Base-by-base conservation (phyloP, 2,329 filamentous ascomycete genomes). In the Colletotrichum orbiculare region DNA sequence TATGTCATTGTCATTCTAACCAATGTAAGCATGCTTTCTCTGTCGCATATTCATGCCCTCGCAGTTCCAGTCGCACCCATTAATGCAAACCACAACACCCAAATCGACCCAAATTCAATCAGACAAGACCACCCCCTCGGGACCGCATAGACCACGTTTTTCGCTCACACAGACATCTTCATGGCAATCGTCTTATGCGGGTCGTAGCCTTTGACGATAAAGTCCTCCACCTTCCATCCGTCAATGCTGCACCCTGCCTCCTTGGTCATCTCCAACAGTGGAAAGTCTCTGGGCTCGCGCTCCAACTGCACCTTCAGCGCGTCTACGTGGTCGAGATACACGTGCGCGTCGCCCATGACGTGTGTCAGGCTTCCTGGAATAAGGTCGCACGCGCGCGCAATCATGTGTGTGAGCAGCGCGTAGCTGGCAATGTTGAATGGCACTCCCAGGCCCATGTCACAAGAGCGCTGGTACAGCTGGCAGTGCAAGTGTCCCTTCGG, bases 391-490 rank as follows among this genome's bases (percentile, higher is more conserved):
- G 91, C 93, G 74, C 94, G 90, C 1, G 96, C 95, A 50, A 99
- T 81, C 91, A 99, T 98, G 77, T 98, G 94, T 46, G 94, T 97
- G 45, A 99, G 82, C 61, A 99, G 82, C 39, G 96, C 94, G 79
- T 99, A 99, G 69, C 88, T 92, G 1, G 95, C 96, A 72, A 99
- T 98, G 77, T 99, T 99, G 83, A 99, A 99, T 1, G 96, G 96
- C 25, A 98, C 94, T 8, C 94, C 96, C 1, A 99, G 88, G 0
- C 96, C 96, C 93, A 98, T 97, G 76, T 99, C 96, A 80, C 94
- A 97, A 6, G 90, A 94, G 5, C 96, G 86, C 80, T 99, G 96
- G 78, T 99, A 99, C 4, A 99, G 81, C 72, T 96, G 88, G 71
- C 94, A 97, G 75, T 96, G 91, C 17, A 99, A 81, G 49, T 90